Base-by-base conservation (phyloP, 495 filamentous ascomycete genomes). In the Baudoinia panamericana region DNA sequence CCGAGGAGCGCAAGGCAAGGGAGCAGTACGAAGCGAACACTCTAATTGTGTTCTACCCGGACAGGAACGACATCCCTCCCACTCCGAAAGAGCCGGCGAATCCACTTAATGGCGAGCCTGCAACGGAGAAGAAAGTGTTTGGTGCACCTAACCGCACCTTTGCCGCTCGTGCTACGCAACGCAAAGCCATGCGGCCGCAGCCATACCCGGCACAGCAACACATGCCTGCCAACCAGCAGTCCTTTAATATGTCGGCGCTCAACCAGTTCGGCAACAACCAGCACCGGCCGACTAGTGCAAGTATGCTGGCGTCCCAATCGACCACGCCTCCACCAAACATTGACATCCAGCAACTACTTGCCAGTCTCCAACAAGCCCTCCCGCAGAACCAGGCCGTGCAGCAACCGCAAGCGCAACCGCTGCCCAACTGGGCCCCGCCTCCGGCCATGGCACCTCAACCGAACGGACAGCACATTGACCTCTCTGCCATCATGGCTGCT, bases 41-140 rank as follows among this genome's bases (percentile, higher is more conserved):
- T 18, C 70, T 93, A 23, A 84, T 92, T 75, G 81, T 78, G 4
- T 73, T 85, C 44, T 90, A 93, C 52, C 72, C 78, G 2, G 75
- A 75, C 37, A 58, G 63, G 24, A 70, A 70, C 5, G 85, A 93
- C 51, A 78, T 92, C 44, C 87, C 87, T 4, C 63, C 74, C 1
- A 74, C 78, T 0, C 80, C 87, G 2, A 73, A 77, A 40, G 87
- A 92, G 37, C 84, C 85, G 3, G 57, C 67, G 11, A 59, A 69
- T 27, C 54, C 52, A 7, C 47, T 46, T 27, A 36, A 58, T 12
- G 63, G 60, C 16, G 53, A 60, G 9, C 52, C 60, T 4, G 23
- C 19, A 1, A 43, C 37, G 4, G 64, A 69, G 32, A 39, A 41
- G 13, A 62, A 54, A 41, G 46, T 15, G 8, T 54, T 25, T 28